phyloP scores from a whole-genome alignment of 1,284 basidiomycete species.

The Vanrija pseudolonga region DNA sequence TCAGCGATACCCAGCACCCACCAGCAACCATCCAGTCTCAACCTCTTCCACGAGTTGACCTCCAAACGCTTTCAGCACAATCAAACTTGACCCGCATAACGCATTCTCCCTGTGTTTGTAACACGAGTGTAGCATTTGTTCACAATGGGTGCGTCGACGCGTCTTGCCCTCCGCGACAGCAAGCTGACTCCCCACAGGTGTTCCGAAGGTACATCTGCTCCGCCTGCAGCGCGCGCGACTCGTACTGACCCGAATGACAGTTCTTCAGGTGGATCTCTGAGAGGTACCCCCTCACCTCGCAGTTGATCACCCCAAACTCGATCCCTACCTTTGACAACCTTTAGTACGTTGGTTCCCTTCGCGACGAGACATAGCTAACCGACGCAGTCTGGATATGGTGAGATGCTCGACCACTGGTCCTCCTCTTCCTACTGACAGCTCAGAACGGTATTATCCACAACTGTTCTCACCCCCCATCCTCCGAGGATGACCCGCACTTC shows the following conservation, averaged over 20 bases:
- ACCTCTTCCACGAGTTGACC: not conserved
- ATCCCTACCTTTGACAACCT: slow-evolving; percentile 52
- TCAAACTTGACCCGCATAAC: too few species aligned
- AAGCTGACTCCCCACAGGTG: slow-evolving; percentile 20
- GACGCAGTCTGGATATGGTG: slow-evolving; percentile 37
- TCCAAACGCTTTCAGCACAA: too few species aligned
- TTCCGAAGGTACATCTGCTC: slow-evolving; percentile 28
- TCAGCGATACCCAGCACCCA: too few species aligned
- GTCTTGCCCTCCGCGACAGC: not conserved
- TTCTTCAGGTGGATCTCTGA: slow-evolving; percentile 65
- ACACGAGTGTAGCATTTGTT: slow-evolving; percentile 6
- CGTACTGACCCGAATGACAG: slow-evolving; percentile 28
- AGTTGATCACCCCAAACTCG: slow-evolving; percentile 91
- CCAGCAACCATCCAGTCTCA: not conserved
- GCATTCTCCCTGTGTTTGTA: not conserved
- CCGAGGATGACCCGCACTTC: slow-evolving; percentile 89
- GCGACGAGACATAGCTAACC: slow-evolving; percentile 57
- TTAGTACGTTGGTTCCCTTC: slow-evolving; percentile 35
- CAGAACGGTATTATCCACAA: slow-evolving; percentile 99
- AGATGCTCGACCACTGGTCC: not conserved
- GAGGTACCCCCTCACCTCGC: slow-evolving; percentile 96
- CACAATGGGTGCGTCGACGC: slow-evolving; percentile 26
- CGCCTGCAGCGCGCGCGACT: not conserved
- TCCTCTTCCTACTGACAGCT: slow-evolving; percentile 14
- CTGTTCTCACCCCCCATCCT: slow-evolving; percentile 58